Evolutionary conservation across 192 early-diverging fungal genomes (phyloP).

Genomic region (Podila epicladia): DNA sequence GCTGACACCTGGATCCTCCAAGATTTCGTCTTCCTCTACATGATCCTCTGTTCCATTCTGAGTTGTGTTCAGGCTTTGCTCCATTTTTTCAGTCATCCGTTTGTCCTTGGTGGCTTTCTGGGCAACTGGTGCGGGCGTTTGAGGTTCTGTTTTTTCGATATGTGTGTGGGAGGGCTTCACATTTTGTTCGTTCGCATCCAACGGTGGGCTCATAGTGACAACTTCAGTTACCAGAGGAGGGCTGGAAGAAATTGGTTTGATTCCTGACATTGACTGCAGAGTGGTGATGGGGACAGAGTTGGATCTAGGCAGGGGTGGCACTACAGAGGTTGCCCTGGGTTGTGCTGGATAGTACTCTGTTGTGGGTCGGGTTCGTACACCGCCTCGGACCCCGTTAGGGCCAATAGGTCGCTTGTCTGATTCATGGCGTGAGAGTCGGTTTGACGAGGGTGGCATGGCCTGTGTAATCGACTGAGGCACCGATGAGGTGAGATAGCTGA

Average conservation of each 20-base stretch:
- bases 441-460: slow-evolving; percentile 28
- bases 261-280: slow-evolving; percentile 6
- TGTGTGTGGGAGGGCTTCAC: too few species aligned
- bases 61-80: background rate
- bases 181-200: slow-evolving; percentile 1
- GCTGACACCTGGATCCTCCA: slow-evolving; percentile 12
- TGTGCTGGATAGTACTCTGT: slow-evolving; percentile 24
- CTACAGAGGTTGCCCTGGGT: background rate
- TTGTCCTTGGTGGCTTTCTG: background rate
- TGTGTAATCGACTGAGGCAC: slow-evolving; percentile 29
- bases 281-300: slow-evolving; percentile 38
- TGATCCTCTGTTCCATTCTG: background rate
- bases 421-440: slow-evolving; percentile 31
- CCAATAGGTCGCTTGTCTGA: slow-evolving; percentile 28
- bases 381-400: slow-evolving; percentile 27
- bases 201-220: background rate
- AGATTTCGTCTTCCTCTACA: background rate
- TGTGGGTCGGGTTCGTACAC: slow-evolving; percentile 36
- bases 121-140: background rate
- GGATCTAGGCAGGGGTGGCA: slow-evolving; percentile 24
- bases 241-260: slow-evolving; percentile 7
- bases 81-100: background rate
- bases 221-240: slow-evolving; percentile 5
- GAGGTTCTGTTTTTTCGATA: background rate
- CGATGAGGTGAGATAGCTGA: slow-evolving; percentile 43